Base-by-base conservation (phyloP, 176 grass and related monocot species). In the Musa schizocarpa region DNA sequence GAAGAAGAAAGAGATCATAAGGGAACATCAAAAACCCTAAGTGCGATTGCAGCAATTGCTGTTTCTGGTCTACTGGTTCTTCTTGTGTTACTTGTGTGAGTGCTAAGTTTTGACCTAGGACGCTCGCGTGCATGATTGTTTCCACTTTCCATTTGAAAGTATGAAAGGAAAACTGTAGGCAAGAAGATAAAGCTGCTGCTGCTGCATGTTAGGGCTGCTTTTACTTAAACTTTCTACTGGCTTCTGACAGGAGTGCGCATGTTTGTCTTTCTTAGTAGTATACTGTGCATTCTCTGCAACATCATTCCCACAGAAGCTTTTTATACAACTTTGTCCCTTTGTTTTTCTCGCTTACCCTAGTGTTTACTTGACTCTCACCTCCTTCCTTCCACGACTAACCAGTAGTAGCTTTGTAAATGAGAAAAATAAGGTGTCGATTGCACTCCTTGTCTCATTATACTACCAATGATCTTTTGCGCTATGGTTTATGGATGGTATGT, bases 171-270 rank as follows among this genome's bases (percentile, higher is more conserved):
- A 16, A 54, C 48, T 29, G 25, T 26, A 14, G 43, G 54, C 1
- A 11, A 57, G 22, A 52, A 51, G 73, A 77, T 87, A 11, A 69
- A 76, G 66, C 84, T 82, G 84, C 84, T 65, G 53, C 17, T 63
- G 76, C 13, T n/a, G 43, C 50, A n/a, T 75, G 81, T 64, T 72
- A 26, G 57, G 21, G 56, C 71, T 53, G 43, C 48, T 71, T 82
- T 76, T 53, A 64, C 64, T 56, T 14, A 66, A 65, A 62, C 61
- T 77, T 77, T 65, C 34, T 62, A 53, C 25, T 54, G 59, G 20
- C 9, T 58, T 81, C 89, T 90, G 87, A 90, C 83, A 90, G 1
- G 58, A 83, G 85, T 83, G 82, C 82, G 79, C 87, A 87, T 96
- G 83, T 89, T 83, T 62, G 81, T 79, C 82, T 83, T 78, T 82